Conservation (phyloP, 2,329 filamentous ascomycete genomes). For the Simplicillium sp. region DNA sequence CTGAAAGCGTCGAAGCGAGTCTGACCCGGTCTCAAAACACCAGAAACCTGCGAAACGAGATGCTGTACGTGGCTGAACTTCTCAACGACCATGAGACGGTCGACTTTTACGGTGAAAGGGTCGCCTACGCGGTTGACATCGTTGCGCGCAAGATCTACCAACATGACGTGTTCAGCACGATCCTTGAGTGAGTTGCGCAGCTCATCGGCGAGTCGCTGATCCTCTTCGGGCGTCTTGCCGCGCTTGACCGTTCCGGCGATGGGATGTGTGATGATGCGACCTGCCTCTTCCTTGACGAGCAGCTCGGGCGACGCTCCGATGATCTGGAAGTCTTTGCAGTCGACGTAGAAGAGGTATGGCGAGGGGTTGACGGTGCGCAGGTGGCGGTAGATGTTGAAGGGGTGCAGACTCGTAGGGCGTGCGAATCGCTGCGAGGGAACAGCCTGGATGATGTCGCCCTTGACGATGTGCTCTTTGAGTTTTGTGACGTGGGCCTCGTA, state of each 20-base stretch:
- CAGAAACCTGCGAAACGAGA: conserved; percentile 90
- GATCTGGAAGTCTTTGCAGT: conserved; percentile 87
- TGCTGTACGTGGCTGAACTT: conserved; percentile 97
- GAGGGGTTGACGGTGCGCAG: conserved; percentile 96
- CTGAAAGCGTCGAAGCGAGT: conserved; percentile 93
- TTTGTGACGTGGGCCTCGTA: conserved; percentile 84
- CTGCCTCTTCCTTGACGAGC: conserved; percentile 80
- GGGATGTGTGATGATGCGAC: conserved; percentile 87
- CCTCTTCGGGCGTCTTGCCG: conserved; percentile 71
- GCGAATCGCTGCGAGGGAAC: conserved; percentile 92
- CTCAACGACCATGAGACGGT: conserved; percentile 89
- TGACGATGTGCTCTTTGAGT: conserved; percentile 83
- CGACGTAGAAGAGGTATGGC: conserved; percentile 93
- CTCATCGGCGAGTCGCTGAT: conserved; percentile 68
- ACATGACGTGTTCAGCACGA: conserved; percentile 91
- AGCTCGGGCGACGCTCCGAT: conserved; percentile 92
- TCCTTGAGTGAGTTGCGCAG: conserved; percentile 79
- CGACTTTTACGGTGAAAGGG: conserved; percentile 79
- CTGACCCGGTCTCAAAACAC: conserved; percentile 72
- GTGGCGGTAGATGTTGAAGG: conserved; percentile 96
- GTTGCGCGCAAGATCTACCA: conserved; percentile 92
- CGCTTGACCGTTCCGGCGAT: conserved; percentile 94
- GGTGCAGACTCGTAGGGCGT: conserved; percentile 80
- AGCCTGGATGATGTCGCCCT: conserved; percentile 94
- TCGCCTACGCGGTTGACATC: conserved; percentile 95